Base-by-base conservation (phyloP, 805 yeast species). In the Saccharomycopsis sp. region DNA sequence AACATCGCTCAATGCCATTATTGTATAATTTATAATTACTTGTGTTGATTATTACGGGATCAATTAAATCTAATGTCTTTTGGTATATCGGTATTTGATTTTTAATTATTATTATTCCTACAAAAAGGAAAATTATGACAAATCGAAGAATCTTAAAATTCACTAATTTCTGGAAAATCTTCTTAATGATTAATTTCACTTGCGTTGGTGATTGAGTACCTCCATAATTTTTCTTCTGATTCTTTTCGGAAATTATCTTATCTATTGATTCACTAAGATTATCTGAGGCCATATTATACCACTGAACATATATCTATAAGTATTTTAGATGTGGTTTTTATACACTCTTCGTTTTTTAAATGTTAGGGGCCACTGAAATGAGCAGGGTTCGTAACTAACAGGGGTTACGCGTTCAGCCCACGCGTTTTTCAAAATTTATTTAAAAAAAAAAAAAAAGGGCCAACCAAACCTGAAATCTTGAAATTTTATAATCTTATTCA, bases 1-100 rank as follows among this genome's bases (percentile, higher is more conserved):
- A 14, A 43, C 50, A 46, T n/a, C 32, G 28, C 21, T 37, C 46
- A 4, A 46, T 14, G 9, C 50, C 50, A 28, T 19, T 24, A 27
- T 41, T 46, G 50, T 43, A 41, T n/a, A 46, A 28, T n/a, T 34
- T 32, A n/a, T 29, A 37, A 21, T 24, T 28, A 13, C 14, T 14
- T 17, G 22, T 32, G 20, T 35, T 28, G 3, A 23, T 22, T 24
- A 46, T 38, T 9, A 31, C 11, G 4, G 50, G 50, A 24, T 46
- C 46, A 13, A 46, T 11, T 3, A 43, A 23, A 14, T 46, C 40
- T 20, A 41, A 26, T 16, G 35, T 14, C 14, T 26, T 32, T 19
- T 44, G 36, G 34, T 40, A 32, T 16, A 46, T 22, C 13, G 13
- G 7, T 3, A n/a, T n/a, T 14, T 16, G 13, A 35, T 46, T 46